Evolutionary conservation across 2,329 filamentous ascomycete genomes (phyloP), one percentile per base, ranked within the genome.

Genomic region (Phialophora chinensis): DNA sequence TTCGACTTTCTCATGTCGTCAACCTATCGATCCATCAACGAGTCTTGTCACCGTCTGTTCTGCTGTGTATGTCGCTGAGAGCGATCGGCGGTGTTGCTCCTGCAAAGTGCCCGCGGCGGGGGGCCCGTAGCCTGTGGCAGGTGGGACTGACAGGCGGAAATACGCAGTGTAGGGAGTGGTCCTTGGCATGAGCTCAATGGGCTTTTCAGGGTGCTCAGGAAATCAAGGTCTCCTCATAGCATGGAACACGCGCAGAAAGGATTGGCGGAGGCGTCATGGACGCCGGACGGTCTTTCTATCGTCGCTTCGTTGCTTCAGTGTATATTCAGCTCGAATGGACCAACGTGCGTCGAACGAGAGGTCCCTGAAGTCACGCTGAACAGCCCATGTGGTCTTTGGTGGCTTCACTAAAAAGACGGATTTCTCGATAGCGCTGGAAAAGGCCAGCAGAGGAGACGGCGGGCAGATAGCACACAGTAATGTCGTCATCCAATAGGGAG

Each of bases 201-300:
- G 38, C 38, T 44, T 44, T 44, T n/a, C 14, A 44, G 17, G 12
- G 10, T 44, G 38, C 38, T 44, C 38, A 44, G 17, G 38, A 44
- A 44, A 44, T 44, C 27, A 31, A 47, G 31, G 5, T 27, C 4
- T 27, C 29, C 8, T 11, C 17, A 23, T 20, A 44, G n/a, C 33
- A 20, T 44, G 14, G 60, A 35, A 56, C 64, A 66, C 64, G 64
- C 38, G 59, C 33, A 20, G 59, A 44, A 66, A 53, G 59, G 64
- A 66, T 62, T 66, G 64, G 64, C 38, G 33, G 35, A 44, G 29
- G 60, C 27, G 25, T 17, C 27, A 62, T 12, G 49, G 29, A 20
- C 4, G n/a, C 29, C 2, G 17, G 6, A 11, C 44, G 17, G 44
- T 10, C 10, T 23, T 20, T 7, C 44, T 49, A 35, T 49, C 44